A percentile compares a stretch with the other conserved stretches of the same genome.
phyloP scores from a whole-genome alignment of 2,329 filamentous ascomycete genomes.

The Neurospora crassa region DNA sequence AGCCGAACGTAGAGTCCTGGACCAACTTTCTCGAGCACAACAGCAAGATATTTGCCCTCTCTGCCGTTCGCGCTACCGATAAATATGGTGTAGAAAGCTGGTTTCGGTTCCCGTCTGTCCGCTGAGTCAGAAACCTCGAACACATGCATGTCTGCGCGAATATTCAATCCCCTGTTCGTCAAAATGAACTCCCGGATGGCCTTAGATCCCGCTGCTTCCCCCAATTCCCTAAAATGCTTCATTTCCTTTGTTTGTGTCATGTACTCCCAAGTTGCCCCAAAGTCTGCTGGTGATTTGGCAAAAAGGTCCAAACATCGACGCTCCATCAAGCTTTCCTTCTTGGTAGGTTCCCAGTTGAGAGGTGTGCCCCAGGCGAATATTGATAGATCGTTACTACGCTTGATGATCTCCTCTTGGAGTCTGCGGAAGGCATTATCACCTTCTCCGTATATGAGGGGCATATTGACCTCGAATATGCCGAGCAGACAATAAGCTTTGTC shows the following conservation, averaged over 20 bases:
- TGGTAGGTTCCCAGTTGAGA: background rate
- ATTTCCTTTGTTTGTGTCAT: background rate
- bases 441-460: slow-evolving; percentile 6
- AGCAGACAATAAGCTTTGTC: slow-evolving; percentile 2
- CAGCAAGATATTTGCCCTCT: background rate
- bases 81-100: background rate
- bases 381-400: background rate
- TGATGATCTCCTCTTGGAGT: slow-evolving; percentile 5
- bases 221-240: no score
- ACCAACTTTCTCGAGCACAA: background rate
- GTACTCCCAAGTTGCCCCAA: background rate
- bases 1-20: background rate
- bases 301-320: background rate
- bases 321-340: background rate
- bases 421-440: slow-evolving; percentile 2
- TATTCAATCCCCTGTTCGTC: background rate
- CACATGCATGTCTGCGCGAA: background rate
- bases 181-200: background rate
- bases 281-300: background rate
- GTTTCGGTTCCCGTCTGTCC: no score
- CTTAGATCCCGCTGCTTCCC: no score
- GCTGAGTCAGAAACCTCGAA: no score
- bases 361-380: slow-evolving; percentile 1
- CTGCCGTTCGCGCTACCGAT: accelerated
- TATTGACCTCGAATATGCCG: slow-evolving; percentile 2